phyloP scores from a whole-genome alignment of 352 stramenopile genomes.

The Phytophthora tentaculata region DNA sequence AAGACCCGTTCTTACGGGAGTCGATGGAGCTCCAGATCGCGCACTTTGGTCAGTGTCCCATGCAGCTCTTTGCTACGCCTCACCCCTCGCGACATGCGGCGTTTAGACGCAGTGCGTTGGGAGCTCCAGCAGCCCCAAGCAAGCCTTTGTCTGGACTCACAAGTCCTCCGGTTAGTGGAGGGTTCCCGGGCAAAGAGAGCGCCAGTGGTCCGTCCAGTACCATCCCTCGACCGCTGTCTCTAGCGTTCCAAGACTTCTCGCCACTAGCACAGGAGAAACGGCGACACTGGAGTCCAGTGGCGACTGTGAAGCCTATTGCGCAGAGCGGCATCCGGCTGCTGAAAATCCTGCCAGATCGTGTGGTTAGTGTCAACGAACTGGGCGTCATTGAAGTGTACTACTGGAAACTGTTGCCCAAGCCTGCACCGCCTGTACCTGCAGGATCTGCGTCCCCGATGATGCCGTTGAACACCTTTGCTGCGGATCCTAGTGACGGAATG shows the following conservation, averaged over 20 bases:
- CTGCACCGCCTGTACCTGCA: constrained; percentile 19
- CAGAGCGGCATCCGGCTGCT: constrained; percentile 62
- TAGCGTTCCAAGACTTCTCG: constrained; percentile 71
- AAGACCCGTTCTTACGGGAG: constrained; percentile 93
- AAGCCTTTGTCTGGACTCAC: constrained; percentile 23
- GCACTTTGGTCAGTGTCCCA: constrained; percentile 99
- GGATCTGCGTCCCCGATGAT: constrained; percentile 19
- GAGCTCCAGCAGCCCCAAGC: constrained; percentile 5
- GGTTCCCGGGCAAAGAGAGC: not conserved
- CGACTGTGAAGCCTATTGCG: constrained; percentile 68
- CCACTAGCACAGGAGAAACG: constrained; percentile 59
- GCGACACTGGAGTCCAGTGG: constrained; percentile 61
- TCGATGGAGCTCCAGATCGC: constrained; percentile 98
- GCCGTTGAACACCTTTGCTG: constrained; percentile 22
- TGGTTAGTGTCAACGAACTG: constrained; percentile 84
- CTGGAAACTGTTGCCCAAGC: constrained; percentile 80
- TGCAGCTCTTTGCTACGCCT: constrained; percentile 91
- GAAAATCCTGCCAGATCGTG: constrained; percentile 77
- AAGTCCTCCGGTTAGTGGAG: constrained; percentile 15
- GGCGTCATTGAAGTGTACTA: constrained; percentile 88
- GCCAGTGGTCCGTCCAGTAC: constrained; percentile 22
- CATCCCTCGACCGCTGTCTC: constrained; percentile 58
- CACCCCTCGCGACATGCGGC: constrained; percentile 73
- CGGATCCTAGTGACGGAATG: constrained; percentile 16
- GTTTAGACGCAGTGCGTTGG: constrained; percentile 33